Percentiles rank a stretch among this genome's conserved stretches.
Evolutionary conservation across 73 alveolate species (phyloP).

Genomic region (Symbiodinium pilosum): DNA sequence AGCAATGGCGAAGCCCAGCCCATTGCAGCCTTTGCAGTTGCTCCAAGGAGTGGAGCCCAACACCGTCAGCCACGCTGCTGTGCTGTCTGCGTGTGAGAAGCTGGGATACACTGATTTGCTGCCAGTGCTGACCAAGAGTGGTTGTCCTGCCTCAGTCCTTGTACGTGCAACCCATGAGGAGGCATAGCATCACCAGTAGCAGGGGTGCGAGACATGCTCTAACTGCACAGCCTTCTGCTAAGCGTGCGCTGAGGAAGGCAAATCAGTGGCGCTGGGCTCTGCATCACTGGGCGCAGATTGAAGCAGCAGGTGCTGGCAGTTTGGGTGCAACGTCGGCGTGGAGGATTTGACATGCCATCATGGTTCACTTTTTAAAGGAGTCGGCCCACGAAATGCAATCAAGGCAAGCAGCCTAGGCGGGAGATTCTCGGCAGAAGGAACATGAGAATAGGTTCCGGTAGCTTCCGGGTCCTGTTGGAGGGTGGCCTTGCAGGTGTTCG

Average conservation of each 20-base stretch:
- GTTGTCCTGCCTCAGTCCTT: too few species aligned
- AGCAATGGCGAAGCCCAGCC: too few species aligned
- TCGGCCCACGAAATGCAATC: too few species aligned
- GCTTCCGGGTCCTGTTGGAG: not conserved
- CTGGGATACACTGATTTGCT: not conserved
- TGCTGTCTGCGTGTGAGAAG: conserved; percentile 59
- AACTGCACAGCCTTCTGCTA: too few species aligned
- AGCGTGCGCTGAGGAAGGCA: not conserved
- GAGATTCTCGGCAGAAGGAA: not conserved
- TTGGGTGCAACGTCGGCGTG: too few species aligned
- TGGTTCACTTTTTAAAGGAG: too few species aligned
- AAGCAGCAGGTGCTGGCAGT: conserved; percentile 19
- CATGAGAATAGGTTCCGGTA: not conserved
- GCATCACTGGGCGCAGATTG: conserved; percentile 44
- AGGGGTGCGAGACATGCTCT: too few species aligned
- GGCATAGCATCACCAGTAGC: too few species aligned
- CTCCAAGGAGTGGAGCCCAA: conserved; percentile 7
- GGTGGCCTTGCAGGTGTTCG: conserved; percentile 1
- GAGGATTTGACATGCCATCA: too few species aligned
- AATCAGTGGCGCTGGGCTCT: conserved; percentile 50
- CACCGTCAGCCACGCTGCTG: conserved; percentile 39
- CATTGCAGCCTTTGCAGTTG: not conserved
- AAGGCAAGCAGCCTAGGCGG: too few species aligned
- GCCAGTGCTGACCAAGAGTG: too few species aligned
- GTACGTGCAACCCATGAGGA: too few species aligned